phyloP scores from a whole-genome alignment of 805 yeast species.

The Starmerella sirachaensis region DNA sequence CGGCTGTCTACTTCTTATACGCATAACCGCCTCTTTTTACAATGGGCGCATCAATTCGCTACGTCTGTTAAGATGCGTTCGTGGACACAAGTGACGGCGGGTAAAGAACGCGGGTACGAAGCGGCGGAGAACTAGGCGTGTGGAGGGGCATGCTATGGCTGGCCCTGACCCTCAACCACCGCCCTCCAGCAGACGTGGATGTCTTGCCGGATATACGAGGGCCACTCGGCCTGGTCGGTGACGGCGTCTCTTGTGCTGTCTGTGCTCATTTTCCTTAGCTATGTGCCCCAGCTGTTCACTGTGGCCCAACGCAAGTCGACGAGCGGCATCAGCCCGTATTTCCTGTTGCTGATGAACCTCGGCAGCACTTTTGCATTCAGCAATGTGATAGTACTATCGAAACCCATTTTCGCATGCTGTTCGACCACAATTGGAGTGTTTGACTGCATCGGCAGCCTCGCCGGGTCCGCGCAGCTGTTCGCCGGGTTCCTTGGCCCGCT shows the following conservation, averaged over 20 bases:
- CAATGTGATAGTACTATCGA: slow-evolving; percentile 51
- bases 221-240: slow-evolving; percentile 31
- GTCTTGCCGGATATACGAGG: slow-evolving; percentile 17
- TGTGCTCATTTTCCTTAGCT: slow-evolving; percentile 55
- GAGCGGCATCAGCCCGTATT: slow-evolving; percentile 68
- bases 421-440: slow-evolving; percentile 29
- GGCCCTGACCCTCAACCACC: background rate
- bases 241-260: slow-evolving; percentile 43
- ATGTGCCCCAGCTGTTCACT: slow-evolving; percentile 61
- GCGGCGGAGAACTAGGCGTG: no score
- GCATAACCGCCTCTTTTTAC: no score
- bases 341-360: slow-evolving; percentile 52
- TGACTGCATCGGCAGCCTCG: slow-evolving; percentile 23
- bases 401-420: slow-evolving; percentile 47
- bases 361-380: slow-evolving; percentile 56
- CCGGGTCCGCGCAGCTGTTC: slow-evolving; percentile 23
- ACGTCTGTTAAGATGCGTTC: no score
- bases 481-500: slow-evolving; percentile 21
- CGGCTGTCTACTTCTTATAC: no score
- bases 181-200: slow-evolving; percentile 1
- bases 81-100: no score
- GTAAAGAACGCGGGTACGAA: no score
- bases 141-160: slow-evolving; percentile 1
- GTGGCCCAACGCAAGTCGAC: slow-evolving; percentile 48
- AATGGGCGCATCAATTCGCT: no score